Evolutionary conservation across 352 stramenopile genomes (phyloP), one percentile per base, ranked within the genome.

Genomic region (Pythium folliculosum): DNA sequence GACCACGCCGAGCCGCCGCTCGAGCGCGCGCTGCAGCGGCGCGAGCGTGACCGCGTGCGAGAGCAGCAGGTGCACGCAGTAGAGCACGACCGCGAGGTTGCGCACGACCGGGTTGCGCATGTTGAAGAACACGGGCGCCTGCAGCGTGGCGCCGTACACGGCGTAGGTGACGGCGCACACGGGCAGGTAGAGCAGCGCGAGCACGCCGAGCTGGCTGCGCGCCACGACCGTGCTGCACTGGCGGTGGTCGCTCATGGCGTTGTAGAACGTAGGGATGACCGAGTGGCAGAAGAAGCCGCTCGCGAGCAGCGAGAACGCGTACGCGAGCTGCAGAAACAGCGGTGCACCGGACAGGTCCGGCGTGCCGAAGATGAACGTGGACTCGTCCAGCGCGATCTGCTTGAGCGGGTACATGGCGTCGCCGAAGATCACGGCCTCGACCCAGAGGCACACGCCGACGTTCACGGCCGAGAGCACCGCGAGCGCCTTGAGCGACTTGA

Each of bases 381-480:
- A 78, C 56, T 89, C 66, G 19, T 83, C 75, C 21, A 87, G 57
- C 27, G 81, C 76, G 71, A 93, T 91, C 53, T 91, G 78, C 72
- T 86, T 91, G 22, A 91, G 77, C 35, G 85, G 85, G 51, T 91
- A 93, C 82, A 91, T 91, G 59, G 85, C 85, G 65, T 93, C 85
- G 47, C 85, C 85, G 35, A 93, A 79, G 76, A 93, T 93, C 52
- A 93, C 72, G 37, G 80, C 79, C 61, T 93, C 85, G 63, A 93
- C 85, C 85, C 85, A 93, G 58, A 91, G 87, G 52, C 73, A 82
- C 38, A 93, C 59, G n/a, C 78, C 81, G n/a, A 93, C 81, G 64
- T 93, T 93, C 43, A 93, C 57, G 2, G 77, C 78, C 43, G 85
- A 93, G 37, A 93, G 64, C 35, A 81, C 30, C 12, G 82, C 80